Base-by-base conservation (phyloP, 345 rosid genomes). In the Brassica carinata region DNA sequence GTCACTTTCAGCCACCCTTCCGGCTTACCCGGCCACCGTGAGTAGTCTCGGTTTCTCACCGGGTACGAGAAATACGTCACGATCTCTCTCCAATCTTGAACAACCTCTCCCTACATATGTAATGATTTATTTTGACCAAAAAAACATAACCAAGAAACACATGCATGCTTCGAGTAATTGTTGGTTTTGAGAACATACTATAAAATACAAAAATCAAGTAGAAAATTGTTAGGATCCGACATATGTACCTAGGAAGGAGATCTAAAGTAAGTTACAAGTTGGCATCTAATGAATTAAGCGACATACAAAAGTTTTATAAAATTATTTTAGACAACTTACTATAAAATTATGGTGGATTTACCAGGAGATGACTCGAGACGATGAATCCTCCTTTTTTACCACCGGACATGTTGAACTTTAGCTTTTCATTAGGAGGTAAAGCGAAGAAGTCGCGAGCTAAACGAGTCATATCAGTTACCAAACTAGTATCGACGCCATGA, bases 371-470 rank as follows among this genome's bases (percentile, higher is more conserved):
- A 86, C 98, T 93, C 75, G 99, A 95, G 78, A 95, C 98, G 10
- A 91, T 91, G 88, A 95, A 95, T 5, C 99, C 99, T 1, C 99
- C 99, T 76, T 95, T 93, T 85, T 91, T 91, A 30, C 99, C 98
- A 1, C 98, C 98, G 13, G 99, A 85, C 99, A 95, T 95, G 15
- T 93, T 96, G 23, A 87, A 93, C 5, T 85, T 85, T 33, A 95
- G 91, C 83, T 95, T 95, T 65, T 95, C 97, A 62, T 91, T 94
- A 0, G 98, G 87, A 0, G 96, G 86, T 61, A 90, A 69, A 8
- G 93, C 91, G 7, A 95, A 95, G 76, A 93, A 95, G 71, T 91
- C 92, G 18, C 75, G 84, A 26, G 99, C 97, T 5, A 89, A 87
- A 36, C 86, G 65, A 9, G 90, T 87, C 98, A 95, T 95, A 5